Percentiles rank a stretch among this genome's conserved stretches.
phyloP scores from a whole-genome alignment of 805 yeast species.

The Wickerhamomyces hampshirensis region DNA sequence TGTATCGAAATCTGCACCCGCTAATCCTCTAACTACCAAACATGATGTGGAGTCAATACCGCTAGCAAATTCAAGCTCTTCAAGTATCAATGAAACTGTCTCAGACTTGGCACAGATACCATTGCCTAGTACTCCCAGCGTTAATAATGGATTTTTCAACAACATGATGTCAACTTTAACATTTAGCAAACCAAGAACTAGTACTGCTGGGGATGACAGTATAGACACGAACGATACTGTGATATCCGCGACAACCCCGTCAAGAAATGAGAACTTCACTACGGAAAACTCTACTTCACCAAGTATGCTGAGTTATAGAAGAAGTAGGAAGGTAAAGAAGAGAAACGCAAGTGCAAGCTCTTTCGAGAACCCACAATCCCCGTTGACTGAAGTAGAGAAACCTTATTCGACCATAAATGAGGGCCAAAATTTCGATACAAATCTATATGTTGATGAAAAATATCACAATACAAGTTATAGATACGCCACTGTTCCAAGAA shows the following conservation, averaged over 20 bases:
- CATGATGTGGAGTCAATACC: conserved; percentile 39
- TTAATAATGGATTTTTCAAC: conserved; percentile 17
- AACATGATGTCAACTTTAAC: conserved; percentile 18
- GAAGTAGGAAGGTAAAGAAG: conserved; percentile 8
- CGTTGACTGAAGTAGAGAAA: conserved; percentile 15
- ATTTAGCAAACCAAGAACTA: conserved; percentile 3
- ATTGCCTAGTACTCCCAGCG: conserved; percentile 16
- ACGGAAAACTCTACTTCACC: conserved; percentile 14
- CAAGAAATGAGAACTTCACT: background rate
- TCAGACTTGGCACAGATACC: conserved; percentile 12
- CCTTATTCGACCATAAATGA: conserved; percentile 8
- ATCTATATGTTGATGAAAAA: conserved; percentile 52
- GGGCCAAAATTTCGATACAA: conserved; percentile 25
- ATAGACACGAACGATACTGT: background rate
- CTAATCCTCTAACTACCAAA: conserved; percentile 46
- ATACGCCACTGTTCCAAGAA: conserved; percentile 59
- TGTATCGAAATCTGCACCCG: conserved; percentile 39
- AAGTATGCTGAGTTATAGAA: conserved; percentile 24
- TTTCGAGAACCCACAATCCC: conserved; percentile 15
- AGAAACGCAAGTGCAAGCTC: conserved; percentile 19
- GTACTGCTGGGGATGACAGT: conserved; percentile 2
- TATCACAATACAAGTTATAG: conserved; percentile 54
- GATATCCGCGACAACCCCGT: background rate
- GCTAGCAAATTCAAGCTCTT: conserved; percentile 8
- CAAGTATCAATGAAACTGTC: conserved; percentile 20